A percentile compares a stretch with the other conserved stretches of the same genome.
These are phyloP conservation scores for Themeda triandra DNA, from an alignment of 176 grass and related monocot genomes.

Conservation along the genomic window DNA sequence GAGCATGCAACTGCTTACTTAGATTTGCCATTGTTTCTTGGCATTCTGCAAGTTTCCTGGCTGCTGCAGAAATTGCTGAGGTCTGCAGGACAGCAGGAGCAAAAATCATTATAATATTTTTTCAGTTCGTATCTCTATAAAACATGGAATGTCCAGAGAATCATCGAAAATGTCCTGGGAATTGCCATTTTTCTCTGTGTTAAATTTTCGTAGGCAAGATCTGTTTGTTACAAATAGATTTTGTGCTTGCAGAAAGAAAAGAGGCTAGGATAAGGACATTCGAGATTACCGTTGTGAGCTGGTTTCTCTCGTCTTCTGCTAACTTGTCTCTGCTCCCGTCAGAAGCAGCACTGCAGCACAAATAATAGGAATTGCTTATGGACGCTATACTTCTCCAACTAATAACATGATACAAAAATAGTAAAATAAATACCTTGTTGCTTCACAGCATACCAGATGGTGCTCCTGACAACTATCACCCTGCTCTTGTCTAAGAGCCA, in stretches of 20 bases:
- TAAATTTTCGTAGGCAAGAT: neutral
- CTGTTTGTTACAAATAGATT: neutral
- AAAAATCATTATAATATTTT: neutral
- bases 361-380: neutral
- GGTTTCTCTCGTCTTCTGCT: slow-evolving; percentile 20
- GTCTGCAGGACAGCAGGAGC: slow-evolving; percentile 49
- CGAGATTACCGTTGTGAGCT: slow-evolving; percentile 38
- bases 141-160: neutral
- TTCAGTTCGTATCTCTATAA: neutral
- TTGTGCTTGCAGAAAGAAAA: neutral
- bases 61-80: slow-evolving; percentile 29
- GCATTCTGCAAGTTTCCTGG: slow-evolving; percentile 57
- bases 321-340: slow-evolving; percentile 9
- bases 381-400: neutral
- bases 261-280: neutral
- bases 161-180: neutral
- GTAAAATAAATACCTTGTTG: slow-evolving; percentile 28
- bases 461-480: slow-evolving; percentile 21
- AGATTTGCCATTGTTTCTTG: slow-evolving; percentile 51
- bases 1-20: slow-evolving; percentile 47
- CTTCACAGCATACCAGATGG: slow-evolving; percentile 8
- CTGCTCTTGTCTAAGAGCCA: neutral
- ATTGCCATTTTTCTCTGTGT: neutral
- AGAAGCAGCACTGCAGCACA: slow-evolving; percentile 40
- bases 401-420: neutral